A percentile compares a stretch with the other conserved stretches of the same genome.
phyloP scores from a whole-genome alignment of 2,329 filamentous ascomycete genomes.

The Curvularia sp. region DNA sequence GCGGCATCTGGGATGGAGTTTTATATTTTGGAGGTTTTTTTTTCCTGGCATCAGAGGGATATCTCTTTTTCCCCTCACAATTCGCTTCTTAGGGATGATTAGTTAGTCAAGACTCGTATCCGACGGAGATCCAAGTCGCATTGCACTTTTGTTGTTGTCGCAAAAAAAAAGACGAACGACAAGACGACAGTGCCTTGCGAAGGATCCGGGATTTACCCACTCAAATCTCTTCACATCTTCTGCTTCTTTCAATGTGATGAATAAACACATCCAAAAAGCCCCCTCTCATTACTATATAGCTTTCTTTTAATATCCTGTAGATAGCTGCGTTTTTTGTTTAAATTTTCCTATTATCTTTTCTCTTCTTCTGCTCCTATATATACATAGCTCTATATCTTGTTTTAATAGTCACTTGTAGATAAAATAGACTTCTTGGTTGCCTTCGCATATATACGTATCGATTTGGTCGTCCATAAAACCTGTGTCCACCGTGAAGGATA shows the following conservation, averaged over 20 bases:
- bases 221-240: conserved; percentile 28
- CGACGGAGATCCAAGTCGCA: conserved; percentile 36
- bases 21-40: conserved; percentile 14
- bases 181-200: conserved; percentile 16
- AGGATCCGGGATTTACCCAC: conserved; percentile 51
- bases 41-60: conserved; percentile 35
- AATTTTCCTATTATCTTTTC: neutral
- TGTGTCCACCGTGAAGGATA: no score
- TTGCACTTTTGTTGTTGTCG: neutral
- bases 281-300: neutral
- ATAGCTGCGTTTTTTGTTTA: neutral
- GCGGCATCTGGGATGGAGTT: conserved; percentile 35
- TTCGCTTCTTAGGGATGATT: conserved; percentile 49
- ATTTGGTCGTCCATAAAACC: neutral
- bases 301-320: conserved; percentile 1
- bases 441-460: neutral
- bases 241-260: conserved; percentile 9
- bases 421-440: neutral
- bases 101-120: conserved; percentile 54
- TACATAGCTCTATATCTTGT: neutral
- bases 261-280: neutral
- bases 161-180: neutral
- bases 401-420: neutral
- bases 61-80: conserved; percentile 18
- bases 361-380: neutral